Evolutionary conservation across 2,329 filamentous ascomycete species (phyloP), one percentile per base, ranked within the genome.

Genomic region (Teratosphaeria epicoccoides): DNA sequence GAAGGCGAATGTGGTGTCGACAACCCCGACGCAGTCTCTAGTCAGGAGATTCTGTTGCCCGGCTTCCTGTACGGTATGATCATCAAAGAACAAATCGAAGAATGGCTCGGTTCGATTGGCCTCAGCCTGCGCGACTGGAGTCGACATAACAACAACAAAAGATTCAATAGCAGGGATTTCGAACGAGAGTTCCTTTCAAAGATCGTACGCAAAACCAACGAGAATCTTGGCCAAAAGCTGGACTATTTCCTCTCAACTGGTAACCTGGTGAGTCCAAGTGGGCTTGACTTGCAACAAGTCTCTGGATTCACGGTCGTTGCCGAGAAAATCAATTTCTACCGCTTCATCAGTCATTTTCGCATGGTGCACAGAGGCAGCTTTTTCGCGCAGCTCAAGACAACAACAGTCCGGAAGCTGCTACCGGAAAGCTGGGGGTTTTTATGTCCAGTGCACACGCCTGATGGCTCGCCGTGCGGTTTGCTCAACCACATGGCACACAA

Each of bases 281-380:
- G 93, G 58, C 77, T 98, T 40, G 93, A 98, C 77, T 71, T 96
- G 63, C 93, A 97, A 66, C 93, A 98, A 70, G 84, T 85, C 0
- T 93, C 91, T 11, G 93, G 93, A 56, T 98, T 95, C 70, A 95
- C 88, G 0, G 89, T 98, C 48, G 90, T 97, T 49, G 93, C 93
- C 2, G 93, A 98, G 68, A 97, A 97, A 77, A 91, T 98, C 67
- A 98, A 98, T 73, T 98, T 97, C 68, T 82, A 95, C 64, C 88
- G 93, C 63, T 98, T 97, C 73, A 95, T 98, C 73, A 93, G 88
- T 70, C 93, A 98, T 70, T 98, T 98, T 79, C 86, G 93, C 60
- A 96, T 96, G 89, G 88, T 98, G 52, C 93, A 98, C 74, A 83
- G 93, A 82, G 93, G 93, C 76, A 93, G 88, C 67, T 98, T 98